Evolutionary conservation across 352 stramenopile species (phyloP).

Genomic region (Globisporangium nagaii): DNA sequence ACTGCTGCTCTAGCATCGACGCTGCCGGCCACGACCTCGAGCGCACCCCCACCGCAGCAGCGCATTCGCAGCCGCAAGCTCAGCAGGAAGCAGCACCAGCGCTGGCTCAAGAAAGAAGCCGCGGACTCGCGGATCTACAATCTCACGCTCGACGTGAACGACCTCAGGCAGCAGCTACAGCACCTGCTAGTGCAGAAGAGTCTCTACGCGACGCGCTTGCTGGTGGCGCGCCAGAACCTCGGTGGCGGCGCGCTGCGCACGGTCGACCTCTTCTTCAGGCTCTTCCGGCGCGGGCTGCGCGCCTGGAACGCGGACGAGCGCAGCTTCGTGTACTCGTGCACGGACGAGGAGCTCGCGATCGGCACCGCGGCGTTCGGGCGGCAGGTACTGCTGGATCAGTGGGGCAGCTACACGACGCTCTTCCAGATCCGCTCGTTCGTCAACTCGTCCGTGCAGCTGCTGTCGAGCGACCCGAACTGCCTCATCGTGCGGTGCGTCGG

Average conservation of each 20-base stretch:
- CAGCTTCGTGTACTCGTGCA: conserved; percentile 2
- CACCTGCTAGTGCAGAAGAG: background rate
- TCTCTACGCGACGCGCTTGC: conserved; percentile 6
- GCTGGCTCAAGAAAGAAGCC: background rate
- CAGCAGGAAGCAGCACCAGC: conserved; percentile 1
- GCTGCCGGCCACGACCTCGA: background rate
- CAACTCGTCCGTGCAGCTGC: background rate
- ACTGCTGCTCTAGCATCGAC: too few relatives aligned
- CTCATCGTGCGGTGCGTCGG: background rate
- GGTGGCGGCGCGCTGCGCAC: conserved; percentile 9
- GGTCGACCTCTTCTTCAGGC: conserved; percentile 7
- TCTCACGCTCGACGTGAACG: conserved; percentile 29
- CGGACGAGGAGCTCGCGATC: background rate
- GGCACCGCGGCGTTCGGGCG: background rate
- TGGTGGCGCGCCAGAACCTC: conserved; percentile 7
- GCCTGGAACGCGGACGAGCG: background rate
- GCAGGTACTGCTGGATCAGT: conserved; percentile 15
- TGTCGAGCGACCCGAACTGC: background rate
- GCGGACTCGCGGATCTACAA: conserved; percentile 15
- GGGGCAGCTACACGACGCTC: conserved; percentile 12
- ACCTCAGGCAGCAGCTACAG: conserved; percentile 27
- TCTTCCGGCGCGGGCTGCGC: conserved; percentile 11
- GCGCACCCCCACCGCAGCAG: too few relatives aligned
- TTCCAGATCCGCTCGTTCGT: conserved; percentile 8
- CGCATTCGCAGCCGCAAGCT: conserved; percentile 3